These are phyloP conservation scores for Apodospora peruviana DNA, from an alignment of 495 filamentous ascomycete genomes.

Conservation along the genomic window DNA sequence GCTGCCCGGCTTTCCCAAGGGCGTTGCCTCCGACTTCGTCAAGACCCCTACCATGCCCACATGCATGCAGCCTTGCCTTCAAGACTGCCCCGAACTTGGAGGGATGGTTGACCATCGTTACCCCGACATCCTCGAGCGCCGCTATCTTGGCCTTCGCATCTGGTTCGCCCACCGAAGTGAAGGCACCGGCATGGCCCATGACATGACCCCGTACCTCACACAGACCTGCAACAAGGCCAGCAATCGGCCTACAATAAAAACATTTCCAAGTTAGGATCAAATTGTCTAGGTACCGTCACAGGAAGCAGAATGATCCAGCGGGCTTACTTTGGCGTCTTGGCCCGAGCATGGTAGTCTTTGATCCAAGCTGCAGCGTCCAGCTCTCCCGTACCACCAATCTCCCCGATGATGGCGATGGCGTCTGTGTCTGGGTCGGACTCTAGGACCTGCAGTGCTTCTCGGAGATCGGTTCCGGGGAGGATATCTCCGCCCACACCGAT, in stretches of 20 bases:
- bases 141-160: constrained; percentile 60
- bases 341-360: constrained; percentile 55
- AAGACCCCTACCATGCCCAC: background rate
- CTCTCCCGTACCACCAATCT: constrained; percentile 79
- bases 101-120: constrained; percentile 73
- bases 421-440: constrained; percentile 70
- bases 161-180: constrained; percentile 62
- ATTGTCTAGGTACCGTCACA: too few relatives aligned
- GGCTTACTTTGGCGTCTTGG: constrained; percentile 60
- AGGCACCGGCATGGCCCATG: constrained; percentile 89
- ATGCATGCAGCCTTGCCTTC: constrained; percentile 37
- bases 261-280: too few relatives aligned
- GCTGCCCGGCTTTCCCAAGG: constrained; percentile 1
- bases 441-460: constrained; percentile 69
- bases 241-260: constrained; percentile 79
- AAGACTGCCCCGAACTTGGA: constrained; percentile 72
- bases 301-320: too few relatives aligned
- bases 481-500: constrained; percentile 88
- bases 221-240: constrained; percentile 69
- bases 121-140: constrained; percentile 63
- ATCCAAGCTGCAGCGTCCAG: constrained; percentile 79
- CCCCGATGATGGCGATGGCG: constrained; percentile 78
- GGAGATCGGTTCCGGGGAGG: constrained; percentile 74
- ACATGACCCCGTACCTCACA: constrained; percentile 60
- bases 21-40: background rate